phyloP scores from a whole-genome alignment of 1,139 yeast genomes.

The Zygosaccharomyces sapae region DNA sequence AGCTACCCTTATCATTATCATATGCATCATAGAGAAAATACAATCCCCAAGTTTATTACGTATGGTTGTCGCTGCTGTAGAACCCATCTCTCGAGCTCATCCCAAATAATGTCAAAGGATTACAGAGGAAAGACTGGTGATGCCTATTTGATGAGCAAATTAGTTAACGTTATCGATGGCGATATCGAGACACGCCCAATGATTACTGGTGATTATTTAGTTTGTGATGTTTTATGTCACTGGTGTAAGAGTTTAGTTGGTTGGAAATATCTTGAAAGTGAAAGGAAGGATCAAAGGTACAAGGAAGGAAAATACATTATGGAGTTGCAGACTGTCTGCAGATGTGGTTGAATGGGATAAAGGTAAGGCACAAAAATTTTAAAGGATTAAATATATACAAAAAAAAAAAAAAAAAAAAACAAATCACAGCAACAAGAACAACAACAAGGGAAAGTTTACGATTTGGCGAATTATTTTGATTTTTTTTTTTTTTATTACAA shows the following conservation, averaged over 20 bases:
- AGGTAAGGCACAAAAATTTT: slow-evolving; percentile 5
- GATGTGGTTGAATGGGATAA: slow-evolving; percentile 13
- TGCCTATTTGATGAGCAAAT: slow-evolving; percentile 41
- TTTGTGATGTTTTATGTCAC: slow-evolving; percentile 42
- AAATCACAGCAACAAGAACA: not conserved
- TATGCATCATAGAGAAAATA: slow-evolving; percentile 14
- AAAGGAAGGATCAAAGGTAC: slow-evolving; percentile 37
- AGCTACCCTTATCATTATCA: slow-evolving; percentile 11
- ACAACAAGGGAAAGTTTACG: not conserved
- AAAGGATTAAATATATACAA: slow-evolving; percentile 46
- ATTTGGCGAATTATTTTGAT: slow-evolving; percentile 2
- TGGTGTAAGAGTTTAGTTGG: slow-evolving; percentile 43
- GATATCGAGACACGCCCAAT: slow-evolving; percentile 38
- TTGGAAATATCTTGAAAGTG: slow-evolving; percentile 43
- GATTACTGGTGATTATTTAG: slow-evolving; percentile 44
- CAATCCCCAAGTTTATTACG: slow-evolving; percentile 31
- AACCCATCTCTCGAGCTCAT: slow-evolving; percentile 42
- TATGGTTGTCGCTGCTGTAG: slow-evolving; percentile 42
- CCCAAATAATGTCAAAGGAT: slow-evolving; percentile 40
- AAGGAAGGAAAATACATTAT: slow-evolving; percentile 44
- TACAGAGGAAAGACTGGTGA: slow-evolving; percentile 44
- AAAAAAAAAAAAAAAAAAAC: not conserved
- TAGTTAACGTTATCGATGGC: slow-evolving; percentile 39
- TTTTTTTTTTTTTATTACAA: not conserved
- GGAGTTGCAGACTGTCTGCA: slow-evolving; percentile 38